Evolutionary conservation across 768 basidiomycete species (phyloP).

Genomic region (Cystofilobasidium macerans): DNA sequence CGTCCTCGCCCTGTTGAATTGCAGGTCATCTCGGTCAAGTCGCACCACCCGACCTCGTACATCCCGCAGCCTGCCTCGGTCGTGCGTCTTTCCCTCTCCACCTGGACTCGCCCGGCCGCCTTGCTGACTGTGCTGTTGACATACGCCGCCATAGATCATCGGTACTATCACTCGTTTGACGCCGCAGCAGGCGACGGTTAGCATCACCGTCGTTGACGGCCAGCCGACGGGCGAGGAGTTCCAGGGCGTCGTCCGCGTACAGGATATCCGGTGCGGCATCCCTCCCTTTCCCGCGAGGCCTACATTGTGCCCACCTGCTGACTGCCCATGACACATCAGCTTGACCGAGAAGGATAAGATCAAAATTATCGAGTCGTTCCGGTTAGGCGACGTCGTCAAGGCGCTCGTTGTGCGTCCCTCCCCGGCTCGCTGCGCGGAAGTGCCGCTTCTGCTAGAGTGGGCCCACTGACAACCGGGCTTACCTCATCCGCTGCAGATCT

Average conservation of each 20-base stretch:
- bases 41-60: constrained; percentile 4
- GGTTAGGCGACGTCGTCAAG: constrained; percentile 80
- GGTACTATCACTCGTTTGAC: constrained; percentile 74
- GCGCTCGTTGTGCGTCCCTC: constrained; percentile 60
- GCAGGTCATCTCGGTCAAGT: constrained; percentile 10
- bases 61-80: constrained; percentile 24
- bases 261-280: constrained; percentile 56
- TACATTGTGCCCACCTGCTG: not conserved
- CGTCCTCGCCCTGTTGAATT: too few relatives aligned
- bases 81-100: not conserved
- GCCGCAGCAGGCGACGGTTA: constrained; percentile 67
- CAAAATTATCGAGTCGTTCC: constrained; percentile 80
- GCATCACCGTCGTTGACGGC: constrained; percentile 78
- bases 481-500: constrained; percentile 50
- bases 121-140: not conserved
- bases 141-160: constrained; percentile 51
- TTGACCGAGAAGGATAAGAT: constrained; percentile 83
- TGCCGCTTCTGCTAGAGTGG: not conserved
- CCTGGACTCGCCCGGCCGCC: not conserved
- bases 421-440: too few relatives aligned
- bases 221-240: constrained; percentile 77
- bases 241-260: constrained; percentile 70
- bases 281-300: not conserved
- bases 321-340: not conserved
- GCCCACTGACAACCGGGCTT: not conserved